Evolutionary conservation across 257 asterid genomes (phyloP).

Genomic region (Nicotiana sylvestris): DNA sequence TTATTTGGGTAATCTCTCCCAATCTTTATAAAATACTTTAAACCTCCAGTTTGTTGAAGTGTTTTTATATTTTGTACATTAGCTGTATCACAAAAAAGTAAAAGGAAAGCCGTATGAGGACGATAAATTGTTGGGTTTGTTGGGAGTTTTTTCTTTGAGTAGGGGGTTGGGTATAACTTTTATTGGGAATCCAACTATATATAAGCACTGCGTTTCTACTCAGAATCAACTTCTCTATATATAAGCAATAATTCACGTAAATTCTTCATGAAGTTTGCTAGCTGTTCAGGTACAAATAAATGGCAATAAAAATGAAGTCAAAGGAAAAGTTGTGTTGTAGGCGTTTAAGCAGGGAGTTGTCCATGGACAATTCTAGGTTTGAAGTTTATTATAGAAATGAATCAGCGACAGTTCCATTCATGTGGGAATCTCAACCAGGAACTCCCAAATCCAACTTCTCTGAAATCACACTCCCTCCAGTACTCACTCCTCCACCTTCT

Average conservation of each 20-base stretch:
- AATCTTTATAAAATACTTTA: too few relatives aligned
- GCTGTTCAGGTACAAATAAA: background rate
- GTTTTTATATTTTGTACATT: too few relatives aligned
- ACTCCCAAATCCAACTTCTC: slow-evolving; percentile 23
- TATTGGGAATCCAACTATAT: slow-evolving; percentile 14
- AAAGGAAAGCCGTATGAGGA: too few relatives aligned
- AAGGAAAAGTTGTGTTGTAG: background rate
- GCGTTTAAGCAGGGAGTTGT: slow-evolving; percentile 20
- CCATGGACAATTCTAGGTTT: slow-evolving; percentile 15
- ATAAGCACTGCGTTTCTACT: background rate
- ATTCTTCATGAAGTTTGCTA: background rate
- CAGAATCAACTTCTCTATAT: background rate
- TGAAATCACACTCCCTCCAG: slow-evolving; percentile 21
- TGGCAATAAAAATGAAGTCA: background rate
- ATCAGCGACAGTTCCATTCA: slow-evolving; percentile 24
- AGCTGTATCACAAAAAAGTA: too few relatives aligned
- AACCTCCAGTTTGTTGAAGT: too few relatives aligned
- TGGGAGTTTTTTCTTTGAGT: background rate
- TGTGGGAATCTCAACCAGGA: slow-evolving; percentile 37
- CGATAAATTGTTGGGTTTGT: background rate
- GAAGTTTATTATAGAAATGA: slow-evolving; percentile 21
- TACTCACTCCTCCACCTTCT: slow-evolving; percentile 40
- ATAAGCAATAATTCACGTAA: background rate
- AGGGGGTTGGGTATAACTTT: background rate
- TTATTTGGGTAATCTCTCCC: too few relatives aligned